A percentile compares a stretch with the other conserved stretches of the same genome.
phyloP scores from a whole-genome alignment of 768 basidiomycete species.

The Cyclocybe aegerita region DNA sequence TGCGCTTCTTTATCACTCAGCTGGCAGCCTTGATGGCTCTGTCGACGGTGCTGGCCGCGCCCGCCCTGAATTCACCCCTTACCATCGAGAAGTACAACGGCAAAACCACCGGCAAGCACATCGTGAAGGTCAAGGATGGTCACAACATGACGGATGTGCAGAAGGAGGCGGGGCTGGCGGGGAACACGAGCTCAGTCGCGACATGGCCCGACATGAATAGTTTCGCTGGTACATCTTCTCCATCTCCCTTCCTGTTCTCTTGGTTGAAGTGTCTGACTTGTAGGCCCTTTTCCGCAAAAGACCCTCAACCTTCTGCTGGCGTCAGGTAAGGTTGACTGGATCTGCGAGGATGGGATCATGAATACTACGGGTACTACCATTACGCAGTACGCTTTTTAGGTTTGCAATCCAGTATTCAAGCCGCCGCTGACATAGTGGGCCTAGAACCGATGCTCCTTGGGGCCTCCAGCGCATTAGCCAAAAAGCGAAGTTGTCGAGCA shows the following conservation, averaged over 20 bases:
- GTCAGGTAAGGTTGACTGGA: constrained; percentile 20
- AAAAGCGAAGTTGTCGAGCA: constrained; percentile 8
- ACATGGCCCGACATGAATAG: constrained; percentile 20
- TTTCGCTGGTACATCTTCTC: constrained; percentile 18
- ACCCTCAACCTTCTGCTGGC: constrained; percentile 18
- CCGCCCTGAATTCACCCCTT: not conserved
- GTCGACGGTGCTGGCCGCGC: constrained; percentile 1
- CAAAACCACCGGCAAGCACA: constrained; percentile 9
- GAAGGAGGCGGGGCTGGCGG: constrained; percentile 1
- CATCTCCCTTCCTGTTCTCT: not conserved
- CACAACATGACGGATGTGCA: constrained; percentile 6
- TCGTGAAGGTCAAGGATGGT: constrained; percentile 22
- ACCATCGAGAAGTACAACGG: constrained; percentile 3
- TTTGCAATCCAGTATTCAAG: not conserved
- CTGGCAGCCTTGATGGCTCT: constrained; percentile 5
- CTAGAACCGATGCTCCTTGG: constrained; percentile 28
- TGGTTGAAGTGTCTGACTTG: not conserved
- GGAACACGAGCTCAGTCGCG: not conserved
- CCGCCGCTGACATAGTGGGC: not conserved
- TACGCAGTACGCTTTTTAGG: constrained; percentile 6
- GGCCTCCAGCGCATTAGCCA: constrained; percentile 23
- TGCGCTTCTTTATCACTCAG: constrained; percentile 6
- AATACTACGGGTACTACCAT: constrained; percentile 7
- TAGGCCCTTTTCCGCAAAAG: constrained; percentile 15
- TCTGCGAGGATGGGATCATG: constrained; percentile 27